Conservation (phyloP, 176 grass and related monocot genomes). For the Melocanna baccifera region DNA sequence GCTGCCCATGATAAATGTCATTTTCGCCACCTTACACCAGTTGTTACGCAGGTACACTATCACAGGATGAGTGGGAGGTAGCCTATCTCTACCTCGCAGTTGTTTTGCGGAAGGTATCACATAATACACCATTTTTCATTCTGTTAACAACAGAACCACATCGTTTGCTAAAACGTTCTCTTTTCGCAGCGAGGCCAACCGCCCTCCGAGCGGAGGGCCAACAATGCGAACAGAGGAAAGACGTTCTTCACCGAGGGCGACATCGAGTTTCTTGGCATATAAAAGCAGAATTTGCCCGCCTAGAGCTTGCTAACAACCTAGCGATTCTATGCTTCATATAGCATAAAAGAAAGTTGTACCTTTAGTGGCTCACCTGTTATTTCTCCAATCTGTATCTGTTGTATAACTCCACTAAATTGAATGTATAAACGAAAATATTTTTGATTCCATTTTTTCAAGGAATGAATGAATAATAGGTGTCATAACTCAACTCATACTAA, state of each 20-base stretch:
- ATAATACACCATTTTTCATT: neutral
- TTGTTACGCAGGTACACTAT: constrained; percentile 56
- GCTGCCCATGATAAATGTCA: neutral
- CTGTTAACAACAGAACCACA: constrained; percentile 5
- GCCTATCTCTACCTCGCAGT: constrained; percentile 91
- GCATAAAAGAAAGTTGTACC: constrained; percentile 22
- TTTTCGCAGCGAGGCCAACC: constrained; percentile 55
- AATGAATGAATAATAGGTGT: constrained; percentile 31
- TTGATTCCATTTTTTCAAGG: constrained; percentile 17
- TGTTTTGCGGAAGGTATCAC: constrained; percentile 77
- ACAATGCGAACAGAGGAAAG: constrained; percentile 67
- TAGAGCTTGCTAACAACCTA: constrained; percentile 49
- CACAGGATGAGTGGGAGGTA: constrained; percentile 88
- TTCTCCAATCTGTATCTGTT: constrained; percentile 19
- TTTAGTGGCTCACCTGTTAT: constrained; percentile 26
- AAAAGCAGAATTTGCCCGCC: constrained; percentile 13
- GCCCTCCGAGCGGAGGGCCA: constrained; percentile 38
- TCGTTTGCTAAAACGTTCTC: constrained; percentile 15
- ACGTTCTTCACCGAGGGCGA: constrained; percentile 49
- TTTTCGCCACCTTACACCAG: neutral
- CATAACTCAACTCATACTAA: neutral
- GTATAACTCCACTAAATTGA: neutral
- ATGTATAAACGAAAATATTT: constrained; percentile 26
- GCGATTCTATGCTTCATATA: constrained; percentile 24
- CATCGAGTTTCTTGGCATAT: constrained; percentile 55